Evolutionary conservation across 2,329 filamentous ascomycete genomes (phyloP), one percentile per base, ranked within the genome.

Genomic region (Arachnomyces sp.): DNA sequence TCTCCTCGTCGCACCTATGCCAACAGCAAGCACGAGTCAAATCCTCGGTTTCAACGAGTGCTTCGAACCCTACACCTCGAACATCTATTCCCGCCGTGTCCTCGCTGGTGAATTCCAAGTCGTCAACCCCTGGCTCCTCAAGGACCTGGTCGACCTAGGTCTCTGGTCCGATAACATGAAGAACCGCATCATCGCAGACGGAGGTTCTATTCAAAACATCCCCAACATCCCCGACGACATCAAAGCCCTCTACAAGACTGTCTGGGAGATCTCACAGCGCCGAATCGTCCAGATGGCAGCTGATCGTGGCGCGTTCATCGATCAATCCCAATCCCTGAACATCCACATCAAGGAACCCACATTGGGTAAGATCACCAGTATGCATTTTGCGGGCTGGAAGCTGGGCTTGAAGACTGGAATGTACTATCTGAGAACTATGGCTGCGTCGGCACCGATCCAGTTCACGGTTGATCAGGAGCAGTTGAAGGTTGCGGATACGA

Each of bases 141-240:
- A 94, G 75, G 92, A 98, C 57, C 80, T 98, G 20, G 92, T 98
- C 52, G 92, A 98, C 60, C 85, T 95, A 72, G 92, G 92, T 46
- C 76, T 98, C 33, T 98, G 92, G 92, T 95, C 90, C 35, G 90
- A 98, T 68, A 87, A 88, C 71, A 98, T 98, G 92, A 98, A 98
- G 82, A 98, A 98, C 75, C 88, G 92, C 56, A 98, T 98, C 74
- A 98, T 98, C 58, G 84, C 92, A 43, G 90, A 95, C 47, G 86
- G 86, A 52, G 92, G 92, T 51, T 96, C 90, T 14, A 84, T 98
- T 41, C 92, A 96, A 67, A 90, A 92, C 66, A 90, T 98, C 48
- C 85, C 90, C 60, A 96, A 93, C 68, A 95, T 98, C 48, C 90
- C 92, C 11, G 79, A 84, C 25, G 92, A 98, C 54, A 84, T 94